Percentiles rank a stretch among this genome's conserved stretches.
phyloP scores from a whole-genome alignment of 2,329 filamentous ascomycete genomes.

The Gliomastix tumulicola region DNA sequence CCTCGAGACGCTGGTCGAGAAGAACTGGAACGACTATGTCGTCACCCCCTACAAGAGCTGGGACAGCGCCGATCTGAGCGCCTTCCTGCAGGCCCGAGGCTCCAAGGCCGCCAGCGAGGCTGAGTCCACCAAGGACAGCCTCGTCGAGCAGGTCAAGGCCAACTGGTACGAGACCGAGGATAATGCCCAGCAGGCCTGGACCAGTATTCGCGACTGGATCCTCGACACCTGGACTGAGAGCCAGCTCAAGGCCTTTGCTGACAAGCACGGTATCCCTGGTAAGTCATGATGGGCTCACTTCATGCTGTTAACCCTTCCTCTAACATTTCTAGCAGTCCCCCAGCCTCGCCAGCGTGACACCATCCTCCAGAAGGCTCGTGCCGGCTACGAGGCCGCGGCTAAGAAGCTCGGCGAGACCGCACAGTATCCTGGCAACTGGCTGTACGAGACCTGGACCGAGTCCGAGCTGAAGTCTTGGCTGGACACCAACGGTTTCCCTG shows the following conservation, averaged over 20 bases:
- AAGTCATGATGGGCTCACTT: no score
- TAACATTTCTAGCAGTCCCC: slow-evolving; percentile 46
- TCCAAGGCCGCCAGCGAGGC: slow-evolving; percentile 61
- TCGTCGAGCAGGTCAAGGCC: slow-evolving; percentile 62
- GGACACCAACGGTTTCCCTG: slow-evolving; percentile 78
- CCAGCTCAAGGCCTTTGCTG: slow-evolving; percentile 86
- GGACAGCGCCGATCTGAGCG: slow-evolving; percentile 61
- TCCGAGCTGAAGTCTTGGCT: slow-evolving; percentile 93
- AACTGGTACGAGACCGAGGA: slow-evolving; percentile 78
- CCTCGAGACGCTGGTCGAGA: slow-evolving; percentile 82
- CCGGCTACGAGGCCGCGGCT: slow-evolving; percentile 73
- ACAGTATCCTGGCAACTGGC: slow-evolving; percentile 90
- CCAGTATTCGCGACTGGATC: slow-evolving; percentile 79
- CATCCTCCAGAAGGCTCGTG: slow-evolving; percentile 68
- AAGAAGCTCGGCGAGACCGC: slow-evolving; percentile 68
- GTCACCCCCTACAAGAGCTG: slow-evolving; percentile 70
- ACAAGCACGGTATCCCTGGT: slow-evolving; percentile 76
- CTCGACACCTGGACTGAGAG: slow-evolving; percentile 94
- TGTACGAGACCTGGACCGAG: slow-evolving; percentile 85
- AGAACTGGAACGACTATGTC: slow-evolving; percentile 79
- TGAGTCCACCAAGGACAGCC: slow-evolving; percentile 60
- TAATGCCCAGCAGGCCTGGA: slow-evolving; percentile 64
- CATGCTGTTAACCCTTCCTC: not conserved
- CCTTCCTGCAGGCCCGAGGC: slow-evolving; percentile 66
- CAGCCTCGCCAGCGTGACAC: slow-evolving; percentile 82